A percentile compares a stretch with the other conserved stretches of the same genome.
Evolutionary conservation across 371 early-diverging fungal species (phyloP).

Genomic region (Neoconidiobolus thromboides): DNA sequence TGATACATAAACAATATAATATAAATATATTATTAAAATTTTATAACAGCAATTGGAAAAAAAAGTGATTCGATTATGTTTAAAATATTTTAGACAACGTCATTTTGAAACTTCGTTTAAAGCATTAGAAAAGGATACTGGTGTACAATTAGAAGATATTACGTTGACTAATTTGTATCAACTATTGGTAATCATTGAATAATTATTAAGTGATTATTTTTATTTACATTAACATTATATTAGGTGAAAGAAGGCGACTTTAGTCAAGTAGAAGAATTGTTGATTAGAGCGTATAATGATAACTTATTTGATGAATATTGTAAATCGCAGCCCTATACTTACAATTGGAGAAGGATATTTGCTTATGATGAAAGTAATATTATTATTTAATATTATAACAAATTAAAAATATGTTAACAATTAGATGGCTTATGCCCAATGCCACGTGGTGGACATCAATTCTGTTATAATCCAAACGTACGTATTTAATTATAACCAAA

Average conservation of each 20-base stretch:
- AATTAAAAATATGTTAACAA: not conserved
- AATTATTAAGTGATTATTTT: not conserved
- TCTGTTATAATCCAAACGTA: slow-evolving; percentile 53
- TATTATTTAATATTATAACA: not conserved
- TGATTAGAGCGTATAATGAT: slow-evolving; percentile 28
- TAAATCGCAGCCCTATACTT: slow-evolving; percentile 36
- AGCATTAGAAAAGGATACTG: slow-evolving; percentile 35
- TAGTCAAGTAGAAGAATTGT: slow-evolving; percentile 38
- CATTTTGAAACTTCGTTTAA: slow-evolving; percentile 51
- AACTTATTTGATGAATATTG: slow-evolving; percentile 52
- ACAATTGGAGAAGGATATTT: slow-evolving; percentile 43
- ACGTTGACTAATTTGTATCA: slow-evolving; percentile 51
- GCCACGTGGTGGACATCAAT: slow-evolving; percentile 89
- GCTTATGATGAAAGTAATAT: slow-evolving; percentile 12
- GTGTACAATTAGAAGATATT: slow-evolving; percentile 53
- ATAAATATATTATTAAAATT: slow-evolving; percentile 15
- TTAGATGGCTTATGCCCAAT: slow-evolving; percentile 23
- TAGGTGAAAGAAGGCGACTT: slow-evolving; percentile 49
- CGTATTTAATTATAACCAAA: no score
- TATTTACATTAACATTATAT: not conserved
- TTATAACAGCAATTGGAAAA: slow-evolving; percentile 27
- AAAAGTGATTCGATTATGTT: slow-evolving; percentile 58
- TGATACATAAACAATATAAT: slow-evolving; percentile 5
- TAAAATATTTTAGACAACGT: slow-evolving; percentile 76
- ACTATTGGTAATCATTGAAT: slow-evolving; percentile 20